Base-by-base conservation (phyloP, 2,329 filamentous ascomycete genomes). In the Lizonia empirigonia region DNA sequence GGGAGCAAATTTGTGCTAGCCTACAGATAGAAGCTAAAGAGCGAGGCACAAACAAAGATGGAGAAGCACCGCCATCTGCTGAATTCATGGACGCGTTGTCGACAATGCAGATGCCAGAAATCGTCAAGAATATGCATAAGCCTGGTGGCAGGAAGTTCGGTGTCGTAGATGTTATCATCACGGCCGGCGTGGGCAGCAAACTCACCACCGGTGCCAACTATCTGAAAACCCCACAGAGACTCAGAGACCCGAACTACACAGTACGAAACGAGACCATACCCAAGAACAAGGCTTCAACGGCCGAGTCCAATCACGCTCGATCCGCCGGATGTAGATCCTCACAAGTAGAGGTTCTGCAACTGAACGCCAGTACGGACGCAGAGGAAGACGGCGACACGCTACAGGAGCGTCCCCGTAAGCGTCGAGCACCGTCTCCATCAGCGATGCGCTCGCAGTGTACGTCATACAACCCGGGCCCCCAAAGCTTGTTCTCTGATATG, bases 41-140 rank as follows among this genome's bases (percentile, higher is more conserved):
- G 18, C 65, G 73, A 29, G 75, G 76, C 4, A 45, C 56, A 5
- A 56, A 78, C 45, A 53, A 53, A 26, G 44, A 53, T 12, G 74
- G 71, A 3, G 55, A 70, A 10, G 49, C 58, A 4, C 60, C 74
- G 9, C 69, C 73, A 1, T 70, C 69, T 45, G 76, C 69, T 2
- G 58, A 70, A 1, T 77, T 76, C 44, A 54, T 80, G n/a, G 33
- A 50, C 4, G 69, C 68, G 15, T 59, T 80, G 10, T 67, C 75
- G 2, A 55, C 48, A 3, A 60, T 78, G 50, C 34, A 57, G 3
- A 71, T 78, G 57, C 77, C 77, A 4, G 53, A 66, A 1, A 53
- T 58, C 2, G 44, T 77, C 4, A 22, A 53, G 1, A 27, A 55
- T 7, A 64, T 74, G 61, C 72, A 73, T 40, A 68, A 62, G 12